Evolutionary conservation across 2,329 filamentous ascomycete species (phyloP).

Genomic region (Blumeria hordei): DNA sequence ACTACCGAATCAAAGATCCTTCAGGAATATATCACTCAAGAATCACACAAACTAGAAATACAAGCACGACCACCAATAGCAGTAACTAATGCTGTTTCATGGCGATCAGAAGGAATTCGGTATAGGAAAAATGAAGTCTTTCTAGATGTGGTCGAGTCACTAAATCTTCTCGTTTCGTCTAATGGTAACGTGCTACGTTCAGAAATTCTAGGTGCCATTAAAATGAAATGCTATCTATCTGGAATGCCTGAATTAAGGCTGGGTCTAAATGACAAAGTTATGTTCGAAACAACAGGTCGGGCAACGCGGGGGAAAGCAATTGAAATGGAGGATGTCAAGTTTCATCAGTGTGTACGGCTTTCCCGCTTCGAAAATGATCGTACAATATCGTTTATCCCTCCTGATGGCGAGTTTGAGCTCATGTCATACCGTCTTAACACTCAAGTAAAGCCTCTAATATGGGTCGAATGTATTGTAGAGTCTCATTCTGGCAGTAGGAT

Average conservation of each 20-base stretch:
- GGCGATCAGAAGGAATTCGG: conserved; percentile 91
- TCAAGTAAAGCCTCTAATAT: conserved; percentile 93
- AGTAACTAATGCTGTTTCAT: conserved; percentile 93
- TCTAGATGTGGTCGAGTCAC: conserved; percentile 84
- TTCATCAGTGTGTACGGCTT: conserved; percentile 91
- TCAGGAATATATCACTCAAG: conserved; percentile 97
- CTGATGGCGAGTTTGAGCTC: conserved; percentile 94
- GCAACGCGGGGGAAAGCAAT: conserved; percentile 90
- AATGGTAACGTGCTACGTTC: conserved; percentile 89
- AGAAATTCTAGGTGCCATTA: conserved; percentile 89
- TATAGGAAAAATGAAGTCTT: conserved; percentile 99
- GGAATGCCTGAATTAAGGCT: conserved; percentile 93
- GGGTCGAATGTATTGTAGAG: conserved; percentile 95
- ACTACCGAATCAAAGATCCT: conserved; percentile 97
- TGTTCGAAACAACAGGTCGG: conserved; percentile 94
- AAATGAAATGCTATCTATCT: conserved; percentile 98
- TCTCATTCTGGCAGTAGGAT: conserved; percentile 86
- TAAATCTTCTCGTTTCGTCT: conserved; percentile 84
- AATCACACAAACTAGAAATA: conserved; percentile 94
- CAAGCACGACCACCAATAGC: conserved; percentile 91
- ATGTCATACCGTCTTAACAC: conserved; percentile 99
- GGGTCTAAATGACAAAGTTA: conserved; percentile 94
- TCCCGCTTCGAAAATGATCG: conserved; percentile 95
- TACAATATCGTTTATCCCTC: conserved; percentile 96
- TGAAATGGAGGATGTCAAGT: conserved; percentile 99